phyloP scores from a whole-genome alignment of 257 asterid genomes.

The Gentiana straminea region DNA sequence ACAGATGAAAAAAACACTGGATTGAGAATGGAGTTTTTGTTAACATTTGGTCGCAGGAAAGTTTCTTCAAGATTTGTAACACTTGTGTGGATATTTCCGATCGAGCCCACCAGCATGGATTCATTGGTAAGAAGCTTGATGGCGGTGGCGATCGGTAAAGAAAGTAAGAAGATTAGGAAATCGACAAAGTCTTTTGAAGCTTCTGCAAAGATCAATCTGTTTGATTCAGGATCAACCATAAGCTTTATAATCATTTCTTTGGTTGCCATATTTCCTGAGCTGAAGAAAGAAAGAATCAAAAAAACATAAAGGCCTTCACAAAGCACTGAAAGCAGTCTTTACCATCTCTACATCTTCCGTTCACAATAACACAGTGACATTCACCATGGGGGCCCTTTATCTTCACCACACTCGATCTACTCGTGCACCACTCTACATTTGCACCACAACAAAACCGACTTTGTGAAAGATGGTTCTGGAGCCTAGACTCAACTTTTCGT shows the following conservation, averaged over 20 bases:
- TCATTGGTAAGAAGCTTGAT: neutral
- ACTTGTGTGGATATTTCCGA: constrained; percentile 8
- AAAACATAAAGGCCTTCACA: no score
- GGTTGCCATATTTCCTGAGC: neutral
- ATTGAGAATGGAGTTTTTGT: neutral
- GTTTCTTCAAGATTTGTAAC: neutral
- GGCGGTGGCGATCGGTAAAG: constrained; percentile 6
- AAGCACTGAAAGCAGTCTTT: no score
- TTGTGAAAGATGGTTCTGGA: no score
- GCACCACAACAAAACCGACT: no score
- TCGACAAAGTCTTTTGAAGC: constrained; percentile 10
- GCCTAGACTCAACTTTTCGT: no score
- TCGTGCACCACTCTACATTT: no score
- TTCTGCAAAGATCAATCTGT: constrained; percentile 2
- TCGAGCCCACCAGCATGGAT: constrained; percentile 3
- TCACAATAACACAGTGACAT: no score
- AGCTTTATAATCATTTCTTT: neutral
- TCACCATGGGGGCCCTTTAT: no score
- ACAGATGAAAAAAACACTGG: no score
- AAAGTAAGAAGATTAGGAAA: constrained; percentile 10
- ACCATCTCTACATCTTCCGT: no score
- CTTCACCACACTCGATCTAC: no score
- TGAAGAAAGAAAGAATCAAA: no score
- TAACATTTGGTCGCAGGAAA: neutral
- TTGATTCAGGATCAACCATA: neutral